Base-by-base conservation (phyloP, 2,329 filamentous ascomycete genomes). In the Phoma sp. region DNA sequence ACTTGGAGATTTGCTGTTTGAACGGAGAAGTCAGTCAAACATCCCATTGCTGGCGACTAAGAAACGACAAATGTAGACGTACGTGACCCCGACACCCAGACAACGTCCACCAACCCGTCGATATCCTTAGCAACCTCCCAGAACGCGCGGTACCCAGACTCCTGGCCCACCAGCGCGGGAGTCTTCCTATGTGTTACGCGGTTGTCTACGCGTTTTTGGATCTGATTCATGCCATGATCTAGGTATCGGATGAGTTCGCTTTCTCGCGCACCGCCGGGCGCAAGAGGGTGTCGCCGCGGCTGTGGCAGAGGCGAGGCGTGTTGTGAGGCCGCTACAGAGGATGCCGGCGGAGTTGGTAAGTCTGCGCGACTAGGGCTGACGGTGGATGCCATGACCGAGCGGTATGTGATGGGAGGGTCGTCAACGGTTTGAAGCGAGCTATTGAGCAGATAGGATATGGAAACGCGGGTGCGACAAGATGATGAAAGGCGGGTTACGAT, bases 81-180 rank as follows among this genome's bases (percentile, higher is more conserved):
- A 92, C 91, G 91, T 22, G 93, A 96, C 8, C 89, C 91, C 27
- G 88, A 91, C 22, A 91, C 83, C 93, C 93, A 98, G 4, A 96
- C 76, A 7, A 96, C 83, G 72, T 96, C 89, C 13, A 96, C 77
- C 10, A 96, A 71, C 5, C 82, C 81, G 51, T 93, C 89, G 0
- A 96, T 74, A 67, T 96, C 91, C 52, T 79, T 83, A 48, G 86
- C 90, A 4, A 91, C 83, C 67, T 93, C 88, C 44, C 78, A 80
- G 71, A 93, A 89, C 46, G 76, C 84, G 48, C 79, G 77, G 59
- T 88, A 89, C 1, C 83, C 84, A 30, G 75, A 71, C 4, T 77
- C 76, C 11, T 73, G 69, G 25, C 70, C 70, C 5, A 55, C 49
- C 14, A 57, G 51, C n/a, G 48, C 57, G 69, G 82, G 83, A 22